phyloP scores from a whole-genome alignment of 75 land plant genomes.

The Cunninghamia lanceolata region DNA sequence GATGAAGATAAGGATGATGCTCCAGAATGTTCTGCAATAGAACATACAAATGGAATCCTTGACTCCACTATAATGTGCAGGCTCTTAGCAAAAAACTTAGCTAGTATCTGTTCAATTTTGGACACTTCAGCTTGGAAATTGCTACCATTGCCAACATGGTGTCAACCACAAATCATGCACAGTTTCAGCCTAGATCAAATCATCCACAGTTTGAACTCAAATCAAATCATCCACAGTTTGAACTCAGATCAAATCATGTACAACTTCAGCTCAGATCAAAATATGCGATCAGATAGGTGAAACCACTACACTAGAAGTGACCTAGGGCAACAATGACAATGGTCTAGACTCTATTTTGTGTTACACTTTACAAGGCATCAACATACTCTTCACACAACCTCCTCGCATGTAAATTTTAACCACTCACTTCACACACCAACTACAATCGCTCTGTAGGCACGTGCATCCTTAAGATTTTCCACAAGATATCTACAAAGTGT shows the following conservation, averaged over 20 bases:
- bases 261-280: too few species aligned
- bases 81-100: conserved; percentile 76
- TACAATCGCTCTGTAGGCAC: background rate
- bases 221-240: too few species aligned
- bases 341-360: background rate
- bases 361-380: background rate
- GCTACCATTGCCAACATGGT: background rate
- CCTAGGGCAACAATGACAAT: background rate
- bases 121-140: conserved; percentile 31
- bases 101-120: conserved; percentile 72
- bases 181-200: background rate
- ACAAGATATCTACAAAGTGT: background rate
- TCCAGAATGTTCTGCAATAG: conserved; percentile 34
- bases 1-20: conserved; percentile 24
- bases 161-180: background rate
- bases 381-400: background rate
- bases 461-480: background rate
- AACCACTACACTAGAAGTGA: background rate
- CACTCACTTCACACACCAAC: background rate
- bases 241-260: too few species aligned
- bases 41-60: conserved; percentile 49
- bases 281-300: too few species aligned
- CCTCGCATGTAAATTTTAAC: background rate
- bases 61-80: too few species aligned
- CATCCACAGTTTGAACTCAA: too few species aligned